phyloP scores from a whole-genome alignment of 345 rosid genomes.

The Hibiscus syriacus region DNA sequence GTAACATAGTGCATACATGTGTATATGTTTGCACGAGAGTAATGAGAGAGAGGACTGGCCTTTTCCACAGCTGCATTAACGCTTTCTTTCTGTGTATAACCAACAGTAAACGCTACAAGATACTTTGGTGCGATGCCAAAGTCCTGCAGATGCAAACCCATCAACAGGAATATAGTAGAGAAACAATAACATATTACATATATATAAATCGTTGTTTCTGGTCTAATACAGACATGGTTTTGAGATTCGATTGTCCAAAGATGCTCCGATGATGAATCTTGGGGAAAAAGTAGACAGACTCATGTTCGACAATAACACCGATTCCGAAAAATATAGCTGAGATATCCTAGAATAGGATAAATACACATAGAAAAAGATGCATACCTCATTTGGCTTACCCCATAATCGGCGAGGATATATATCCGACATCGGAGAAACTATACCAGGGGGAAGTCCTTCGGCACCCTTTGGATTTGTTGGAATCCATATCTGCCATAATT shows the following conservation, averaged over 20 bases:
- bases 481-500: slow-evolving; percentile 67
- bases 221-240: too few species aligned
- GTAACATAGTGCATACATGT: not conserved
- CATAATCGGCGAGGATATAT: slow-evolving; percentile 63
- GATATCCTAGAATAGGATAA: not conserved
- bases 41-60: slow-evolving; percentile 29
- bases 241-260: too few species aligned
- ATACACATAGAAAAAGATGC: slow-evolving; percentile 4
- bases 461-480: slow-evolving; percentile 90
- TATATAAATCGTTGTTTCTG: too few species aligned
- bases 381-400: slow-evolving; percentile 77
- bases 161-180: slow-evolving; percentile 11
- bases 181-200: not conserved
- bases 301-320: too few species aligned
- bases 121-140: slow-evolving; percentile 48
- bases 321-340: not conserved
- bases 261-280: too few species aligned
- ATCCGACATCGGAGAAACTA: slow-evolving; percentile 66
- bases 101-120: slow-evolving; percentile 90
- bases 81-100: slow-evolving; percentile 61
- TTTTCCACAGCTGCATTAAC: slow-evolving; percentile 76
- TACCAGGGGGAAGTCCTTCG: slow-evolving; percentile 82
- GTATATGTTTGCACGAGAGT: not conserved
- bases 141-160: slow-evolving; percentile 58
- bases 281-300: too few species aligned